A percentile compares a stretch with the other conserved stretches of the same genome.
Evolutionary conservation across 331 rosid species (phyloP).

Genomic region (Acacia pycnantha): DNA sequence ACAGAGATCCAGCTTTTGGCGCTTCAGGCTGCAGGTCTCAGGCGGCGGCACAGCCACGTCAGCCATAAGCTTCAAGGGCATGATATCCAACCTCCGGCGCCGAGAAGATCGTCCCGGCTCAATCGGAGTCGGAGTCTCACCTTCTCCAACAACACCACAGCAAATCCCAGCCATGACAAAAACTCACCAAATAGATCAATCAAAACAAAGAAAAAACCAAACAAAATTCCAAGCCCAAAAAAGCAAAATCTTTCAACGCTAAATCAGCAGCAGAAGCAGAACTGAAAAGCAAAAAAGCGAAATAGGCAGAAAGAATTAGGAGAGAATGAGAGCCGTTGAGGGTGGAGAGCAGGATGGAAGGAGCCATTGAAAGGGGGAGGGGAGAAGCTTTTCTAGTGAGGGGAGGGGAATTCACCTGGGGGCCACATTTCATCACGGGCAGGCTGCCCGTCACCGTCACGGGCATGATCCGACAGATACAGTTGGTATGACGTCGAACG

Average conservation of each 20-base stretch:
- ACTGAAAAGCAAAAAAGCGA: neutral
- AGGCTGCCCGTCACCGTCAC: conserved; percentile 72
- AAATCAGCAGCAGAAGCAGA: neutral
- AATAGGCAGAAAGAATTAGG: neutral
- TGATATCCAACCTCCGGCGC: conserved; percentile 47
- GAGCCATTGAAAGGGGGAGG: conserved; percentile 28
- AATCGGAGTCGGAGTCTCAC: conserved; percentile 46
- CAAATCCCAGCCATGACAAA: conserved; percentile 78
- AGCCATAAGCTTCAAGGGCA: conserved; percentile 37
- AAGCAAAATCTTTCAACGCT: neutral
- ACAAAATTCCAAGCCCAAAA: neutral
- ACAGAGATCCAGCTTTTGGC: conserved; percentile 45
- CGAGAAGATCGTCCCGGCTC: conserved; percentile 42
- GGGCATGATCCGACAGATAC: conserved; percentile 69
- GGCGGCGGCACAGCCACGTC: conserved; percentile 37
- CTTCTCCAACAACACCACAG: conserved; percentile 69
- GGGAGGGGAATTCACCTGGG: conserved; percentile 38
- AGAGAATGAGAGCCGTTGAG: neutral
- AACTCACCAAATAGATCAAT: neutral
- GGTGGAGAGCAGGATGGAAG: neutral
- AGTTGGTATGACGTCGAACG: conserved; percentile 78
- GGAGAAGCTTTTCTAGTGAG: conserved; percentile 38
- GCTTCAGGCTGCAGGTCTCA: conserved; percentile 39
- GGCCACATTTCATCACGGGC: conserved; percentile 68
- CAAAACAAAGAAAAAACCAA: neutral